Base-by-base conservation (phyloP, 495 filamentous ascomycete genomes). In the Viridothelium virens region DNA sequence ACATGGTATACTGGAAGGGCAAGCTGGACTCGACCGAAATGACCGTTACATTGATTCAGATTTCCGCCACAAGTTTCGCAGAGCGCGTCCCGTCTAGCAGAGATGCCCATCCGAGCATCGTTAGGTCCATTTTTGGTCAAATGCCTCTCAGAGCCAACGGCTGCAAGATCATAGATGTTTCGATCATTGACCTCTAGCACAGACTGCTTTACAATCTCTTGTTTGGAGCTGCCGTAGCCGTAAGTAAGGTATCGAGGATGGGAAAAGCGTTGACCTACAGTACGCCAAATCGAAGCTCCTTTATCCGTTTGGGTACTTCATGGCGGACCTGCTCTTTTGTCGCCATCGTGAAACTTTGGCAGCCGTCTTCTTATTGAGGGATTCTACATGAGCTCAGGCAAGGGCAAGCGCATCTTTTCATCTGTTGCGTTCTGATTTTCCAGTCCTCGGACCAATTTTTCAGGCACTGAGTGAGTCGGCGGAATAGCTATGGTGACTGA, bases 1-100 rank as follows among this genome's bases (percentile, higher is more conserved):
- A 97, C 89, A 73, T 97, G 94, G 70, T 97, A 96, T 37, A 89
- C 89, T 4, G 94, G 94, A 11, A 98, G 81, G 7, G 92, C 90
- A 31, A 98, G 83, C 73, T 87, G 84, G 66, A 97, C 86, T 77
- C 96, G 89, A 48, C 94, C 94, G 68, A 97, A 98, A 77, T 98
- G 94, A 34, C 94, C 94, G 68, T 92, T 92, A 75, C 94, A 98
- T 56, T 86, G 81, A 65, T 89, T 82, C 48, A 97, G 78, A 10
- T 82, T 81, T 67, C 87, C 83, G 59, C 88, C 85, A 76, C 94
- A 98, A 31, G 94, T 97, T 64, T 86, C 81, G 76, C 94, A 98
- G 44, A 74, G 77, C 46, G 81, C 86, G 12, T 78, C 83, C 7
- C 14, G 53, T 76, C 91, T 89, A 73, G 82, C 86, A 11, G 91